These are phyloP conservation scores for Solanum hybrid DNA, from an alignment of 305 asterid species.

Conservation along the genomic window DNA sequence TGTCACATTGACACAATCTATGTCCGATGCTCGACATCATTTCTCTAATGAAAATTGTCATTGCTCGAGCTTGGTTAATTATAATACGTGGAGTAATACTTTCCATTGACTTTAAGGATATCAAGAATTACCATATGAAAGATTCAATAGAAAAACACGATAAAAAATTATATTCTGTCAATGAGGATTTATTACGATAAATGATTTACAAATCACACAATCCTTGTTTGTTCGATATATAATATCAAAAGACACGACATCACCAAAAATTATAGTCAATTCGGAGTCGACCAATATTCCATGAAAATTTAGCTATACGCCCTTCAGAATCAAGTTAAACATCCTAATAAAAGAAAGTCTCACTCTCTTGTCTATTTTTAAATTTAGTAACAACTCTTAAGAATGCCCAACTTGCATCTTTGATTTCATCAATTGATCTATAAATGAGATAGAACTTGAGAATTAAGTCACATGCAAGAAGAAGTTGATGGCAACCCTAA, in stretches of 20 bases:
- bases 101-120: not conserved
- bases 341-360: no score
- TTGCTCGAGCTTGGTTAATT: slow-evolving; percentile 1
- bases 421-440: no score
- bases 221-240: not conserved
- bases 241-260: not conserved
- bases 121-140: slow-evolving; percentile 7
- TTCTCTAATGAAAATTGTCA: not conserved
- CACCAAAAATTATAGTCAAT: no score
- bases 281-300: no score
- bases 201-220: not conserved
- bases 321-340: no score
- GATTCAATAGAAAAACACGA: slow-evolving; percentile 2
- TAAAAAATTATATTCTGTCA: not conserved
- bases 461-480: no score
- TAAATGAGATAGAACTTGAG: no score
- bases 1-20: slow-evolving; percentile 3
- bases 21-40: not conserved
- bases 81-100: not conserved
- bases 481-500: no score
- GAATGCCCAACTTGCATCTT: no score
- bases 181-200: not conserved
- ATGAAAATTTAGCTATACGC: no score
- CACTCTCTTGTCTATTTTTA: no score
- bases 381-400: no score